Percentiles rank a stretch among this genome's conserved stretches.
Evolutionary conservation across 352 stramenopile genomes (phyloP).

Genomic region (Elongisporangium senticosum): DNA sequence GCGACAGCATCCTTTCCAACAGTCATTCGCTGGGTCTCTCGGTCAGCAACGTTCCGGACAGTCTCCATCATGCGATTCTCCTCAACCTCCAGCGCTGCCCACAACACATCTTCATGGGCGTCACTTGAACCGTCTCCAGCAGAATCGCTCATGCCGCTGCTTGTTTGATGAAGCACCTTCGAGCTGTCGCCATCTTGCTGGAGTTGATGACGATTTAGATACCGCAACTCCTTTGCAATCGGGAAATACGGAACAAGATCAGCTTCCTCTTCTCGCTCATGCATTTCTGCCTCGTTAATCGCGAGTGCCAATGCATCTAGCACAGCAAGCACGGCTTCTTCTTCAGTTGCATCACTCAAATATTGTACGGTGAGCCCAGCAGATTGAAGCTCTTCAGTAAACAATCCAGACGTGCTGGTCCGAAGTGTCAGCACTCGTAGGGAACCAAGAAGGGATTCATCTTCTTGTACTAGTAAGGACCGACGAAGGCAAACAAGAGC

Average conservation of each 20-base stretch:
- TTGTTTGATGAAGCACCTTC: neutral
- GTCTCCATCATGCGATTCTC: constrained; percentile 70
- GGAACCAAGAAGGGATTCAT: constrained; percentile 21
- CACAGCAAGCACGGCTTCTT: constrained; percentile 44
- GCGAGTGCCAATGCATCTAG: constrained; percentile 47
- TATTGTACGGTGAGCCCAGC: constrained; percentile 46
- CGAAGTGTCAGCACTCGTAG: constrained; percentile 57
- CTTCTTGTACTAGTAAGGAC: constrained; percentile 48
- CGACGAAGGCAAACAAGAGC: constrained; percentile 67
- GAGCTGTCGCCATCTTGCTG: neutral
- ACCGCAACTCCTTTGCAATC: constrained; percentile 44
- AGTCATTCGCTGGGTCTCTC: constrained; percentile 29
- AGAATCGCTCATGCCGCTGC: neutral
- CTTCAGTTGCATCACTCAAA: constrained; percentile 50
- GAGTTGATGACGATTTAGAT: constrained; percentile 3
- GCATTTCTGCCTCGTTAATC: constrained; percentile 70
- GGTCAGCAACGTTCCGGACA: constrained; percentile 34
- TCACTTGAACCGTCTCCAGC: constrained; percentile 17
- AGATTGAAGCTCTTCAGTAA: constrained; percentile 55
- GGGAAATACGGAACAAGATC: constrained; percentile 71
- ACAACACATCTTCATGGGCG: constrained; percentile 47
- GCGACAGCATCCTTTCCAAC: constrained; percentile 12
- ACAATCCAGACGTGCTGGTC: constrained; percentile 68
- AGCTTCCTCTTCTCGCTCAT: constrained; percentile 61
- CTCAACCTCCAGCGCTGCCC: constrained; percentile 76